Evolutionary conservation across 139 green algal species (phyloP).

Genomic region (Zygnema circumcarinatum): DNA sequence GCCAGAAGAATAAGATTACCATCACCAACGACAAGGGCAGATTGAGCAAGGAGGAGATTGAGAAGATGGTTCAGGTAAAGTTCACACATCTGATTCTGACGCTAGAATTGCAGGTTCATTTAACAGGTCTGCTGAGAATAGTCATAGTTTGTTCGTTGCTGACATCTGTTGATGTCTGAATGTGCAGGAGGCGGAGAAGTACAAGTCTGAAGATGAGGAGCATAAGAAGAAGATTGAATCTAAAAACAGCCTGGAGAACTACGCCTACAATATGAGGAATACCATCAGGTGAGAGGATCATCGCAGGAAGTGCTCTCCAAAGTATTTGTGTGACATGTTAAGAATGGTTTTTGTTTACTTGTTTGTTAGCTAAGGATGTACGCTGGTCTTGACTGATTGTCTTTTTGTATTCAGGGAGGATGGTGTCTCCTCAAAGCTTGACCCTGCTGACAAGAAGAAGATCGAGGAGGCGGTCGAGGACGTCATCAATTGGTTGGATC

Average conservation of each 20-base stretch:
- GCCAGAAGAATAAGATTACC: constrained; percentile 98
- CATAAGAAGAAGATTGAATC: constrained; percentile 82
- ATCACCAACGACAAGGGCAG: constrained; percentile 99
- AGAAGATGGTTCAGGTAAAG: constrained; percentile 90
- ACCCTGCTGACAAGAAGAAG: constrained; percentile 84
- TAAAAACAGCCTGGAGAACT: constrained; percentile 95
- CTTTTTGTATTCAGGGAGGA: constrained; percentile 70
- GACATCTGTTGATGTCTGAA: too few species aligned
- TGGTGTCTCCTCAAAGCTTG: constrained; percentile 84
- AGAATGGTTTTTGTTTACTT: too few species aligned
- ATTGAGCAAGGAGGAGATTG: constrained; percentile 97
- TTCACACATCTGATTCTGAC: not conserved
- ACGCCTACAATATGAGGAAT: constrained; percentile 88
- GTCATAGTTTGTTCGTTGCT: not conserved
- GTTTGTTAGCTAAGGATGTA: not conserved
- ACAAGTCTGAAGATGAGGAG: constrained; percentile 96
- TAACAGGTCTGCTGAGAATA: too few species aligned
- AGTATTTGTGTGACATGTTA: too few species aligned
- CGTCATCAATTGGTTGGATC: constrained; percentile 91
- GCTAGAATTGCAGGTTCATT: not conserved
- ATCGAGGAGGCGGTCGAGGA: constrained; percentile 86
- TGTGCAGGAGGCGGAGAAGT: constrained; percentile 89
- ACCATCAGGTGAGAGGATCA: constrained; percentile 82
- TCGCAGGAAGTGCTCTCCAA: too few species aligned
- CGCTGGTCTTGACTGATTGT: not conserved